Conservation (phyloP, 768 basidiomycete genomes). For the Rhodotorula toruloides region DNA sequence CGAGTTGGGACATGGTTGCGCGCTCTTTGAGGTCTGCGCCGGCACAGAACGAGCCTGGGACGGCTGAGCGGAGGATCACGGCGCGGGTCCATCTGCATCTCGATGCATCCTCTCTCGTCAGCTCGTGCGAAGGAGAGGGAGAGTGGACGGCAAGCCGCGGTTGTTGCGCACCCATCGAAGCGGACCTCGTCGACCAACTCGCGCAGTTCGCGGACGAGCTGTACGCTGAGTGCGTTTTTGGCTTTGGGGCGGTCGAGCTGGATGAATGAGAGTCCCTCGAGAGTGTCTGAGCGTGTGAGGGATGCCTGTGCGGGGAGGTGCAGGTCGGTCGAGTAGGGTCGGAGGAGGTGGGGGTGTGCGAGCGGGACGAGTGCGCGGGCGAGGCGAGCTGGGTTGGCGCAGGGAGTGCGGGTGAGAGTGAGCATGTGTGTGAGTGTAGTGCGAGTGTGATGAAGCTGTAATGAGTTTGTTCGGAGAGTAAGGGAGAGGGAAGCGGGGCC, state of each 20-base stretch:
- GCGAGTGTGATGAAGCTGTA: too few species aligned
- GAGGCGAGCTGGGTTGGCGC: not conserved
- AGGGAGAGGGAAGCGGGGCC: too few species aligned
- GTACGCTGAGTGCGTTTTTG: slow-evolving; percentile 79
- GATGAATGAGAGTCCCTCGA: slow-evolving; percentile 63
- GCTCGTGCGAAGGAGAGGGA: not conserved
- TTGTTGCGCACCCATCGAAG: slow-evolving; percentile 23
- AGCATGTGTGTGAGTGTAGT: too few species aligned
- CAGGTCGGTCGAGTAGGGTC: not conserved
- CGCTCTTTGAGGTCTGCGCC: slow-evolving; percentile 85
- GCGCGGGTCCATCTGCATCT: slow-evolving; percentile 59
- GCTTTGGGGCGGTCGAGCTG: slow-evolving; percentile 74
- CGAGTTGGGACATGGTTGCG: slow-evolving; percentile 67
- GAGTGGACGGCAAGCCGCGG: not conserved
- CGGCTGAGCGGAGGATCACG: slow-evolving; percentile 74
- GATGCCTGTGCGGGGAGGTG: not conserved
- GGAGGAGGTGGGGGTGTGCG: not conserved
- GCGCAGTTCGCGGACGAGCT: slow-evolving; percentile 56
- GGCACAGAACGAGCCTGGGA: slow-evolving; percentile 74
- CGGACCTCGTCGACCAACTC: slow-evolving; percentile 27
- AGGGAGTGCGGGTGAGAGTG: not conserved
- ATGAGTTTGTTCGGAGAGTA: too few species aligned
- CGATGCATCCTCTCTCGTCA: slow-evolving; percentile 28
- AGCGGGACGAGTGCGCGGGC: not conserved
- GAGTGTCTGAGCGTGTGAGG: slow-evolving; percentile 3